Conservation (phyloP, 257 asterid species). For the Salvia rosmarinus region DNA sequence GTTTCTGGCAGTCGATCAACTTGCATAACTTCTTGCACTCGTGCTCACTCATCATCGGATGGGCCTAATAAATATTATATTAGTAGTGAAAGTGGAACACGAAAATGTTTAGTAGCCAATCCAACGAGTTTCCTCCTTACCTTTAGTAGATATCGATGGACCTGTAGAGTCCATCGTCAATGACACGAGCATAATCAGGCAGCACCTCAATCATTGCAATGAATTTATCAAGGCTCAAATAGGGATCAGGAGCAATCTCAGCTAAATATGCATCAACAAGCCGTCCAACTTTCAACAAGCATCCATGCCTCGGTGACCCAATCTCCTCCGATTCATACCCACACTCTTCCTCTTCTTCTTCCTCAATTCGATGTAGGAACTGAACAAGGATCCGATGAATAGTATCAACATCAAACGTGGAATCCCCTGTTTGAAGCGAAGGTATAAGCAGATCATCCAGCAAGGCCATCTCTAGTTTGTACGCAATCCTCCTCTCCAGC, state of each 20-base stretch:
- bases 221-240: conserved; percentile 62
- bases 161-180: conserved; percentile 68
- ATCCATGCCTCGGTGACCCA: conserved; percentile 58
- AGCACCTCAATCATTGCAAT: conserved; percentile 52
- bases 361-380: conserved; percentile 63
- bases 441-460: conserved; percentile 71
- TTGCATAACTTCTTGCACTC: conserved; percentile 65
- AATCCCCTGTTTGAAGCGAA: conserved; percentile 53
- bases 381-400: conserved; percentile 58
- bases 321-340: conserved; percentile 61
- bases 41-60: conserved; percentile 53
- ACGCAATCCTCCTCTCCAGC: conserved; percentile 61
- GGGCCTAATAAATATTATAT: conserved; percentile 43
- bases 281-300: conserved; percentile 62
- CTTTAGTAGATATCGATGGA: conserved; percentile 74
- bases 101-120: background rate
- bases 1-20: conserved; percentile 65
- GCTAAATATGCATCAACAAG: conserved; percentile 67
- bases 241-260: conserved; percentile 72
- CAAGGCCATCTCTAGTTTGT: conserved; percentile 54
- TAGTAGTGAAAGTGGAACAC: background rate
- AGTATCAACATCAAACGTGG: conserved; percentile 59
- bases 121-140: background rate
- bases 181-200: conserved; percentile 73
- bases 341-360: conserved; percentile 51